Percentiles rank a stretch among this genome's conserved stretches.
Conservation (phyloP, 805 yeast species). For the Kluyveromyces aestuarii region DNA sequence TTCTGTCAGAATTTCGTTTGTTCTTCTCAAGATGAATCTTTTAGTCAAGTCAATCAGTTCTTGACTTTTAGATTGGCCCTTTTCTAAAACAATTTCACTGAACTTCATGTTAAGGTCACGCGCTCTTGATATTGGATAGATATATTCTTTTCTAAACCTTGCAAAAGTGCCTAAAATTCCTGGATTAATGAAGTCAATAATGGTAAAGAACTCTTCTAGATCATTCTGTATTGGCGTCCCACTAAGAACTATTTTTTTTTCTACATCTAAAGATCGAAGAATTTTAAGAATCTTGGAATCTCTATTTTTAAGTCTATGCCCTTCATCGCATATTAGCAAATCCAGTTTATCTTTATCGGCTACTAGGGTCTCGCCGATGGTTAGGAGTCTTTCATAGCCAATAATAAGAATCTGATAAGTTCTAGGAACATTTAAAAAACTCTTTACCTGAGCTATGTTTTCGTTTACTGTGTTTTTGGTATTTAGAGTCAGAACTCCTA, state of each 20-base stretch:
- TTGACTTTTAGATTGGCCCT: conserved; percentile 55
- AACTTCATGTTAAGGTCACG: conserved; percentile 55
- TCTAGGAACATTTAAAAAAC: conserved; percentile 50
- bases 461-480: conserved; percentile 39
- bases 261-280: conserved; percentile 45
- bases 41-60: conserved; percentile 57
- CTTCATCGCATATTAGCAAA: conserved; percentile 86
- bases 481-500: conserved; percentile 58
- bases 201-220: conserved; percentile 68
- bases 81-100: conserved; percentile 37
- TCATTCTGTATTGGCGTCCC: conserved; percentile 97
- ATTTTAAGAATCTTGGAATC: conserved; percentile 63
- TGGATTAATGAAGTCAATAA: conserved; percentile 79
- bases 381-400: conserved; percentile 76
- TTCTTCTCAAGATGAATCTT: conserved; percentile 63
- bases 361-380: conserved; percentile 41
- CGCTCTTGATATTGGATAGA: conserved; percentile 63
- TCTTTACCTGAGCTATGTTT: conserved; percentile 48
- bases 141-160: conserved; percentile 49
- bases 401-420: conserved; percentile 77
- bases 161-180: conserved; percentile 61
- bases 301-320: conserved; percentile 77
- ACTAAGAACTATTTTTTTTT: conserved; percentile 55
- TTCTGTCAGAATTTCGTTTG: conserved; percentile 45
- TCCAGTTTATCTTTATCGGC: conserved; percentile 41